These are phyloP conservation scores for Avena eriantha DNA, from an alignment of 176 grass and related monocot species.

Conservation along the genomic window DNA sequence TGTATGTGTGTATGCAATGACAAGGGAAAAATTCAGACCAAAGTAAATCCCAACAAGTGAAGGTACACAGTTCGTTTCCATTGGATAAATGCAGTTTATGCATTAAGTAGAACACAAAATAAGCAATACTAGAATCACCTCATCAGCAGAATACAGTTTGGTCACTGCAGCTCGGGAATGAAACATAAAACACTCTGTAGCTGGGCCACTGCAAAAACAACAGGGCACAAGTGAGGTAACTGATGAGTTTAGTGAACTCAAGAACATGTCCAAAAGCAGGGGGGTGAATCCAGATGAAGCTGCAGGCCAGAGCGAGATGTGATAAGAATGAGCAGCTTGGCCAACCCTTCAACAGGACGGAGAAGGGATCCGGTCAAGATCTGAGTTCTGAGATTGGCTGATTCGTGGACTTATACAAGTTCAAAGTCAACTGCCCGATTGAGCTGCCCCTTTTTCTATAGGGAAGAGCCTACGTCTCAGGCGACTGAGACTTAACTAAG, in stretches of 20 bases:
- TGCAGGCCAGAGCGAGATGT: no score
- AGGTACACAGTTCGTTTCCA: neutral
- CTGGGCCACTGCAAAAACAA: slow-evolving; percentile 79
- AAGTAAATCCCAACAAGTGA: neutral
- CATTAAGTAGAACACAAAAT: slow-evolving; percentile 22
- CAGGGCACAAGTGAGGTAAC: neutral
- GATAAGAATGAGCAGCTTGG: no score
- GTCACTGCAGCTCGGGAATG: slow-evolving; percentile 74
- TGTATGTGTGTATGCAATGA: neutral
- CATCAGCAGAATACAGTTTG: slow-evolving; percentile 50
- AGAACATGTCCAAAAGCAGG: neutral
- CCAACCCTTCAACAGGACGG: no score
- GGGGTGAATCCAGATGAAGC: no score
- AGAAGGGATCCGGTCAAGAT: no score
- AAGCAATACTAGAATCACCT: slow-evolving; percentile 52
- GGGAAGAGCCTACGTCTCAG: no score
- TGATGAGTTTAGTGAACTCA: neutral
- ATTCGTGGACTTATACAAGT: no score
- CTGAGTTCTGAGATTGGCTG: no score
- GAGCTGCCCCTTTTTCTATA: no score
- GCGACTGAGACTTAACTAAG: no score
- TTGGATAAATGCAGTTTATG: neutral
- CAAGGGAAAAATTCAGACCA: neutral
- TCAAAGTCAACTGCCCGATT: no score
- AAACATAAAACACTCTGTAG: slow-evolving; percentile 91